Evolutionary conservation across 2,329 filamentous ascomycete species (phyloP).

Genomic region (Alternaria hordeiaustralica): DNA sequence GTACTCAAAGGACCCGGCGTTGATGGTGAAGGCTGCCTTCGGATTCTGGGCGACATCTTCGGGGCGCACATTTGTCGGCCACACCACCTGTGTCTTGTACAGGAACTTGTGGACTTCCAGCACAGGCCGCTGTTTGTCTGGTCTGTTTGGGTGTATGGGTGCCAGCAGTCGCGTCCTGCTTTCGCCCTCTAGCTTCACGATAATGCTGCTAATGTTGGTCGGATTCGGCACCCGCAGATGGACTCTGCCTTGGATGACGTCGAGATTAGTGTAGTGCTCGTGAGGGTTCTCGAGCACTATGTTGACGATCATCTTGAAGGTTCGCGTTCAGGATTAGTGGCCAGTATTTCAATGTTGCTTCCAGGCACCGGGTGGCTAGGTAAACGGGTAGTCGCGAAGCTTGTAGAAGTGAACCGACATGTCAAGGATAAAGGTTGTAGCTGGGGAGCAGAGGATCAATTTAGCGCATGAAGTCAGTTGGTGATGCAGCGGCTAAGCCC

Average conservation of each 20-base stretch:
- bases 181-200: slow-evolving; percentile 86
- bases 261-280: slow-evolving; percentile 80
- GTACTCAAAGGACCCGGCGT: slow-evolving; percentile 75
- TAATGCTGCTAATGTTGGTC: slow-evolving; percentile 61
- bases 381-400: slow-evolving; percentile 23
- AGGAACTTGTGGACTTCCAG: slow-evolving; percentile 68
- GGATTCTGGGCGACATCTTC: slow-evolving; percentile 48
- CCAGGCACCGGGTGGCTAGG: slow-evolving; percentile 12
- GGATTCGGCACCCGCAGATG: slow-evolving; percentile 53
- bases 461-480: slow-evolving; percentile 13
- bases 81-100: slow-evolving; percentile 76
- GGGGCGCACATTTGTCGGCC: slow-evolving; percentile 61
- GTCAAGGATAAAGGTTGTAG: slow-evolving; percentile 23
- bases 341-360: background rate
- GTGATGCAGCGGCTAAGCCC: slow-evolving; percentile 34
- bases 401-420: slow-evolving; percentile 28
- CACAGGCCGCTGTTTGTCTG: slow-evolving; percentile 54
- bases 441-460: slow-evolving; percentile 8
- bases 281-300: slow-evolving; percentile 70
- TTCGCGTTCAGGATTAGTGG: background rate
- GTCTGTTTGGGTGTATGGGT: slow-evolving; percentile 51
- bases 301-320: slow-evolving; percentile 57
- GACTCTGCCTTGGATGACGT: slow-evolving; percentile 69
- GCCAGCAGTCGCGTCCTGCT: slow-evolving; percentile 69
- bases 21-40: slow-evolving; percentile 64